Percentiles rank a stretch among this genome's conserved stretches.
Conservation (phyloP, 768 basidiomycete genomes). For the Leccinum arenicola region DNA sequence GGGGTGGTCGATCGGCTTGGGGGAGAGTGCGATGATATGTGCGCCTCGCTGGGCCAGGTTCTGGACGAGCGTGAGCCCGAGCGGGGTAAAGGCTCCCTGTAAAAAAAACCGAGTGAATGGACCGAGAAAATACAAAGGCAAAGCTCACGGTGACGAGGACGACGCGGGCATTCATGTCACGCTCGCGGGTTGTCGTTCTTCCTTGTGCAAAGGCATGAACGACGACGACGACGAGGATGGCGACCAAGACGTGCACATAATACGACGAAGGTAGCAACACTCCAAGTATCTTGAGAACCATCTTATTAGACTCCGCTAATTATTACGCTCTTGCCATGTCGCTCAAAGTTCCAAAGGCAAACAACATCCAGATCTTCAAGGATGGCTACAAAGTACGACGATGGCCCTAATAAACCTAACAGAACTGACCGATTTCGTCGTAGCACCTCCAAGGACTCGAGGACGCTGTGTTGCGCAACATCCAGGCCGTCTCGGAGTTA, state of each 20-base stretch:
- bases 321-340: constrained; percentile 54
- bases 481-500: constrained; percentile 92
- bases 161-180: constrained; percentile 70
- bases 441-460: constrained; percentile 87
- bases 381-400: constrained; percentile 87
- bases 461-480: constrained; percentile 96
- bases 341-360: constrained; percentile 89
- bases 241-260: constrained; percentile 49
- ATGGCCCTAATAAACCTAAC: neutral
- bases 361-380: constrained; percentile 91
- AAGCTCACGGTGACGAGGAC: constrained; percentile 66
- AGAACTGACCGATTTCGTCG: constrained; percentile 2
- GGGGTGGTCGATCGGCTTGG: constrained; percentile 47
- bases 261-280: constrained; percentile 56
- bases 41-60: constrained; percentile 71
- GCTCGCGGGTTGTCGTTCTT: constrained; percentile 64
- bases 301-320: constrained; percentile 19
- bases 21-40: constrained; percentile 72
- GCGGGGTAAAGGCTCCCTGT: constrained; percentile 43
- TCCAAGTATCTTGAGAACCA: constrained; percentile 54
- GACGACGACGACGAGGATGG: constrained; percentile 43
- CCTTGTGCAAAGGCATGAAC: constrained; percentile 66
- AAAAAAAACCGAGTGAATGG: constrained; percentile 1
- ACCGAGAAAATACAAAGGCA: neutral
- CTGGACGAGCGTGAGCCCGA: constrained; percentile 67